Evolutionary conservation across 176 grass and related monocot genomes (phyloP).

Genomic region (Musa schizocarpa): DNA sequence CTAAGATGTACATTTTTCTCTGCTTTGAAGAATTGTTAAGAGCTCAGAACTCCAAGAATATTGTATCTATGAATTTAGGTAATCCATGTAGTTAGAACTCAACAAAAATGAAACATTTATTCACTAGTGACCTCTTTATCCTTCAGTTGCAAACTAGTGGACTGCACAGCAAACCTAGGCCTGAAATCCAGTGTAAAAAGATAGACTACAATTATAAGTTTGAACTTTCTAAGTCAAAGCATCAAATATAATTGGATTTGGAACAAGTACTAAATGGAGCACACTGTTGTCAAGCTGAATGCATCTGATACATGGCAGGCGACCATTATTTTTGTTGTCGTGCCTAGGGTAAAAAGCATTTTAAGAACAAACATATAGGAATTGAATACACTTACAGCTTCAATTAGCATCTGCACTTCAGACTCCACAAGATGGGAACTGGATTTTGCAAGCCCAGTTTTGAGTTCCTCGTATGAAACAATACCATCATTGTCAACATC

Average conservation of each 20-base stretch:
- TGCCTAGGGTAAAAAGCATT: not conserved
- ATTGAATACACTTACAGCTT: conserved; percentile 65
- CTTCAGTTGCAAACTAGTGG: no score
- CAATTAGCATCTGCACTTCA: conserved; percentile 97
- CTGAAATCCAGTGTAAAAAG: no score
- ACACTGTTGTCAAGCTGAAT: not conserved
- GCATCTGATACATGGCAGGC: no score
- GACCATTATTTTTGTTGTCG: not conserved
- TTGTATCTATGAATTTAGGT: no score
- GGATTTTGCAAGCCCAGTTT: conserved; percentile 74
- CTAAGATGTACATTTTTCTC: no score
- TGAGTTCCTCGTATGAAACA: conserved; percentile 89
- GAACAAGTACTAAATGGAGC: not conserved
- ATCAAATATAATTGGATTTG: not conserved
- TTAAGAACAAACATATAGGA: not conserved
- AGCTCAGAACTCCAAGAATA: no score
- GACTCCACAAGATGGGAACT: conserved; percentile 91
- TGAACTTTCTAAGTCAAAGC: not conserved
- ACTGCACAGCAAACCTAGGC: no score
- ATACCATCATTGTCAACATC: conserved; percentile 92
- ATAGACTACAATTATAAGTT: no score
- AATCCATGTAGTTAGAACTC: no score
- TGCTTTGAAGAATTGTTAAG: no score
- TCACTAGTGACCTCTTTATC: no score
- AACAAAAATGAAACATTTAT: no score